Base-by-base conservation (phyloP, 331 rosid species). In the Prunus yedoensis region DNA sequence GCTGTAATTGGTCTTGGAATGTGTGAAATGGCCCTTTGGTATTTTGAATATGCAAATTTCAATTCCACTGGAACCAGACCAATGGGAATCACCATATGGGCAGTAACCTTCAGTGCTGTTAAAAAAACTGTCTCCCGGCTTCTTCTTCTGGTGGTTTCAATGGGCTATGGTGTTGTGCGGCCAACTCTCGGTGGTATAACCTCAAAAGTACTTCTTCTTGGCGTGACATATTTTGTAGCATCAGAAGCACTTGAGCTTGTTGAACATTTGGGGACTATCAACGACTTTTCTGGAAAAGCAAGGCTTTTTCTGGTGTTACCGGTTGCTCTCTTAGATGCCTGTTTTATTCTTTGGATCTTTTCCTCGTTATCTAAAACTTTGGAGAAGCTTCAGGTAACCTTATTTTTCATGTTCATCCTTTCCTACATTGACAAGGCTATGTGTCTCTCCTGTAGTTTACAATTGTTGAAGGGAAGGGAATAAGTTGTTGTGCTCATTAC, bases 1-100 rank as follows among this genome's bases (percentile, higher is more conserved):
- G 84, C 91, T 27, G 97, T 88, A 13, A 89, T 91, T 77, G 90
- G 90, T 28, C 91, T 91, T 30, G 97, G 97, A 62, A 89, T 89
- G 97, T 89, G 91, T 77, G 97, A 91, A 80, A 91, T 91, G 97
- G 93, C 95, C 57, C 79, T 89, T 20, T 91, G 97, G 97, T 89
- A 89, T 78, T 89, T 89, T 70, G 97, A 91, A 63, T 91, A 88
- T 77, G 86, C 89, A 54, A 89, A 91, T 83, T 88, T 91, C 84
- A 91, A 89, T 85, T 78, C 92, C 25, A 89, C 95, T 1, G 97
- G 97, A 77, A 85, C 78, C 81, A 84, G 97, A 68, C 97, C 97
- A 1, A 83, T 89, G 90, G 90, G 80, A 61, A 91, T 88, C 52
- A 91, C 95, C 49, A 32, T 87, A 58, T 89, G 91, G 95, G 93